Evolutionary conservation across 495 filamentous ascomycete species (phyloP).

Genomic region (Umbilicaria muhlenbergii): DNA sequence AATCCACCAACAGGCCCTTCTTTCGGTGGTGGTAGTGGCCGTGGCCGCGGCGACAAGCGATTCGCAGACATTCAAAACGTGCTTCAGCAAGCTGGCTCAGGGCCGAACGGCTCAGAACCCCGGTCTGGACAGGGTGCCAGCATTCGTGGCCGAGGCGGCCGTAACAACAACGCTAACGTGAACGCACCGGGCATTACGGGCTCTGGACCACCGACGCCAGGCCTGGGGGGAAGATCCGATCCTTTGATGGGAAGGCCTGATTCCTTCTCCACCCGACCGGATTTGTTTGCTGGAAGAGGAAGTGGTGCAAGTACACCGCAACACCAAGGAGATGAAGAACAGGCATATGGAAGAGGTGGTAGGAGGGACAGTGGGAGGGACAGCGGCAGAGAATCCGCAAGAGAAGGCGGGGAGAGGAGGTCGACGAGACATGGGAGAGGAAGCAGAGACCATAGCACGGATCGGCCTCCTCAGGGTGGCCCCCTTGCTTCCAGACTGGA

Average conservation of each 20-base stretch:
- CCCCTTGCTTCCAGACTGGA: too few relatives aligned
- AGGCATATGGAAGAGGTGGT: conserved; percentile 5
- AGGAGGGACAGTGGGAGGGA: conserved; percentile 2
- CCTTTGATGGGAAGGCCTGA: conserved; percentile 3
- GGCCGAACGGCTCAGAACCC: conserved; percentile 2
- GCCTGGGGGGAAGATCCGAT: conserved; percentile 1
- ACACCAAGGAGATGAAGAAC: conserved; percentile 3
- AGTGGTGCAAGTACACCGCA: conserved; percentile 1
- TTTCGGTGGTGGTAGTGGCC: background rate
- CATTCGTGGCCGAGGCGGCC: conserved; percentile 15
- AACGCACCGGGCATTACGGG: background rate
- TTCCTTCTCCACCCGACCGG: conserved; percentile 1
- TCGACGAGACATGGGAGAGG: too few relatives aligned
- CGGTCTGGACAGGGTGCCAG: conserved; percentile 13
- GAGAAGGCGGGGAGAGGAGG: background rate
- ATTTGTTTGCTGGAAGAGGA: conserved; percentile 10
- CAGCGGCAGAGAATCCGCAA: background rate
- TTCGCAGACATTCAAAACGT: conserved; percentile 13
- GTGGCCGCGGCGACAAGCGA: conserved; percentile 10
- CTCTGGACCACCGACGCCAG: conserved; percentile 6
- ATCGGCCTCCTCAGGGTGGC: too few relatives aligned
- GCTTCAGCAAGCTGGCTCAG: conserved; percentile 10
- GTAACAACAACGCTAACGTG: conserved; percentile 5
- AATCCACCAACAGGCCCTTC: conserved; percentile 15
- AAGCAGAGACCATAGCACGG: too few relatives aligned